Base-by-base conservation (phyloP, 176 grass and related monocot species). In the Lolium perenne region DNA sequence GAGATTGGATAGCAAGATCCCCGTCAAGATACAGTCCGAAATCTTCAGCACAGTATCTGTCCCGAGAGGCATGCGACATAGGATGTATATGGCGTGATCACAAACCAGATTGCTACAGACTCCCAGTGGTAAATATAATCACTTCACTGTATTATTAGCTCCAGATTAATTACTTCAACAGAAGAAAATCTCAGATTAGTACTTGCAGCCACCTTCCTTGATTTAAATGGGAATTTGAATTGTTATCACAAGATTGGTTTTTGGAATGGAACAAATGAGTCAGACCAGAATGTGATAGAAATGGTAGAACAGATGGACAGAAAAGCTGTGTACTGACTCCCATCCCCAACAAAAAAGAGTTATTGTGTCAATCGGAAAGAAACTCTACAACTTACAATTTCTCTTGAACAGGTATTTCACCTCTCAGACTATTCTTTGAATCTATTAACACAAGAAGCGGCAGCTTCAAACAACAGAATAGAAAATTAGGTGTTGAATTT, bases 41-140 rank as follows among this genome's bases (percentile, higher is more conserved):
- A 41, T 41, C 40, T 41, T 41, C 40, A 4, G 6, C 6, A 6
- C 40, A 41, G 40, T 4, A 41, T 41, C 40, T 41, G 40, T 41
- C 40, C 3, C 40, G 40, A 41, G 40, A 41, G 40, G 40, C 40
- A 41, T 41, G 40, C 6, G 3, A 4, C 40, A 41, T 41, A 41
- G 40, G 6, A 41, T 41, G 40, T 29, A 29, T 29, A 29, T 29
- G 26, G 26, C 26, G 26, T 29, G 26, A 29, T 29, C 26, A 29
- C 26, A 29, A 29, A 29, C 26, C 40, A 48, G 12, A 54, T 76
- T 16, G n/a, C 63, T 17, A 72, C 65, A 38, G 54, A 26, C 10
- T 84, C 93, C 10, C 81, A 87, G 77, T 16, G 95, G 95, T 97
- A 91, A 80, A 22, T 81, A 4, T 29, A 29, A 29, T 29, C 26